Base-by-base conservation (phyloP, 441 rosid species). In the Gossypium schwendimanii region DNA sequence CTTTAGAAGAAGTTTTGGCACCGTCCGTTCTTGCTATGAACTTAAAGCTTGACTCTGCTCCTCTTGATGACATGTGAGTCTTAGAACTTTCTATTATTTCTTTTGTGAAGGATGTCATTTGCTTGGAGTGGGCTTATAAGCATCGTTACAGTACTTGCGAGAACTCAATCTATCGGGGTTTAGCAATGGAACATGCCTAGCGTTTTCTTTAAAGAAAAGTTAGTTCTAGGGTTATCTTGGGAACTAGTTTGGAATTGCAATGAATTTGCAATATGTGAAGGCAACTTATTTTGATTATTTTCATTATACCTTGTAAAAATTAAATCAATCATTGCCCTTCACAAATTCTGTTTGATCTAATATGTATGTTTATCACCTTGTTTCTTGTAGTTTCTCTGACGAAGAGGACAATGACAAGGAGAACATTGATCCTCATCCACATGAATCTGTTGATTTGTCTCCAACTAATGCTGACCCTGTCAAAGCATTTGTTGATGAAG, bases 401-500 rank as follows among this genome's bases (percentile, higher is more conserved):
- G 93, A 87, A 73, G 89, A 82, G 59, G 89, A 91, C 47, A 71
- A 83, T 86, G 80, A 79, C 73, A 87, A 87, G 81, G 97, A 89
- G 81, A 87, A 81, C 20, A 52, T 70, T 24, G 84, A 84, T 69
- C 82, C 84, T 53, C 76, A 68, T 65, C 73, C 69, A 45, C 81
- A 61, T 26, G 81, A 70, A 23, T 71, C 79, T 17, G 79, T 59
- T 71, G 84, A 70, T 50, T 59, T 72, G 68, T 63, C 84, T 80
- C 84, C 78, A 20, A 82, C 85, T 21, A 78, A 63, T 76, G 94
- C 88, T 33, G 94, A 91, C 82, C 95, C 91, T 54, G 89, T 86
- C 61, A 93, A 85, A 85, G 87, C 88, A 70, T 95, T 91, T 81
- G 80, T 93, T 73, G 98, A 95, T 50, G 98, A 91, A 65, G 95